Evolutionary conservation across 495 filamentous ascomycete species (phyloP).

Genomic region (Penicillium robsamsonii): DNA sequence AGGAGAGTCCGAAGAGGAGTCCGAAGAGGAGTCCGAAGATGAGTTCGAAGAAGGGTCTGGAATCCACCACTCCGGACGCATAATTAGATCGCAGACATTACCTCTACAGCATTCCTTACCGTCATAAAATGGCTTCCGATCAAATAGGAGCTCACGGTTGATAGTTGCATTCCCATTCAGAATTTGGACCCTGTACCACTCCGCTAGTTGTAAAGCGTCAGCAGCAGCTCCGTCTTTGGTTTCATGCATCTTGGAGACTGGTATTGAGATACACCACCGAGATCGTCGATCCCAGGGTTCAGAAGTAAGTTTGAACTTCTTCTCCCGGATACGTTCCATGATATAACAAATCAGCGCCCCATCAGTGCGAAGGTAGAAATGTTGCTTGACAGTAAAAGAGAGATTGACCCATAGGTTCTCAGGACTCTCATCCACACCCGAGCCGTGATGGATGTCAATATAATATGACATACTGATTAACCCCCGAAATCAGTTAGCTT

Average conservation of each 20-base stretch:
- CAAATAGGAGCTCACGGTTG: neutral
- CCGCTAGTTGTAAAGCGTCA: neutral
- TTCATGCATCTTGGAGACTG: neutral
- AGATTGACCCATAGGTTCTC: neutral
- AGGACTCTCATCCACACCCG: neutral
- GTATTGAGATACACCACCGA: conserved; percentile 4
- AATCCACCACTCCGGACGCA: neutral
- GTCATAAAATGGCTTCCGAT: neutral
- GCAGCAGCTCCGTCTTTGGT: neutral
- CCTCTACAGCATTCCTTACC: conserved; percentile 3
- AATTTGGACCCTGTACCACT: conserved; percentile 3
- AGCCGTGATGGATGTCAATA: neutral
- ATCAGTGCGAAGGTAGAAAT: conserved; percentile 1
- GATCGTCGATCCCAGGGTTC: neutral
- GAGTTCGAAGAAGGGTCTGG: neutral
- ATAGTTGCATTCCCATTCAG: conserved; percentile 2
- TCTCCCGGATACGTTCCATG: conserved; percentile 1
- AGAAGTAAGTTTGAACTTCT: neutral
- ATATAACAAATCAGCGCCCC: neutral
- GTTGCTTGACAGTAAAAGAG: neutral
- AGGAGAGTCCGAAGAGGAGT: neutral
- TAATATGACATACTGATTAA: conserved; percentile 2
- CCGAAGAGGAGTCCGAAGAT: neutral
- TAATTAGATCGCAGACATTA: neutral
- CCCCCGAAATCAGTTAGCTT: neutral